Conservation (phyloP, 225 moss, liverwort and hornwort genomes). For the Lunularia cruciata region DNA sequence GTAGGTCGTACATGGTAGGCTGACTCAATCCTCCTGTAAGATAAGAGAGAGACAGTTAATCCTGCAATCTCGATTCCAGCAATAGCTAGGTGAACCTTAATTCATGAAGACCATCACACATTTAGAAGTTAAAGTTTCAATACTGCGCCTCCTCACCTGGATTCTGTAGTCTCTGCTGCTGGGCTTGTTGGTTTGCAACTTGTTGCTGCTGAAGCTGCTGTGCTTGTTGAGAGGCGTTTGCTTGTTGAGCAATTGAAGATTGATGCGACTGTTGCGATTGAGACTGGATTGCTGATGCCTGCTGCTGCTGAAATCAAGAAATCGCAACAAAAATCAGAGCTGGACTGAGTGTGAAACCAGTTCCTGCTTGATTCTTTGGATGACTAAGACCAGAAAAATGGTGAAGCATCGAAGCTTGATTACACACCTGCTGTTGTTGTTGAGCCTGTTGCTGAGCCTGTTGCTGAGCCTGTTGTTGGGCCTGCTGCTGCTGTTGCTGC, state of each 20-base stretch:
- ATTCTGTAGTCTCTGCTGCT: conserved; percentile 45
- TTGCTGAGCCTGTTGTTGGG: conserved; percentile 26
- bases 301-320: conserved; percentile 45
- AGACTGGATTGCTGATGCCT: conserved; percentile 34
- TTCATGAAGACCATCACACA: neutral
- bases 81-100: neutral
- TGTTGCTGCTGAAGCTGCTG: conserved; percentile 42
- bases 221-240: conserved; percentile 33
- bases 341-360: neutral
- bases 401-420: neutral
- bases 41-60: neutral
- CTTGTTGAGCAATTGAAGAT: conserved; percentile 37
- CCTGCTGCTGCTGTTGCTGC: conserved; percentile 37
- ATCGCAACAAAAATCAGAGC: neutral
- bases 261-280: conserved; percentile 38
- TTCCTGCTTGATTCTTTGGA: neutral
- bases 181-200: conserved; percentile 30
- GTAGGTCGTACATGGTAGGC: conserved; percentile 34
- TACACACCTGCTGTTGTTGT: conserved; percentile 8
- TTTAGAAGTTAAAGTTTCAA: neutral
- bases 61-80: neutral
- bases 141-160: conserved; percentile 14
- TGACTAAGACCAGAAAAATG: neutral
- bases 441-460: conserved; percentile 14
- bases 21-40: conserved; percentile 40